Conservation (phyloP, 805 yeast species). For the Metschnikowia lunata region DNA sequence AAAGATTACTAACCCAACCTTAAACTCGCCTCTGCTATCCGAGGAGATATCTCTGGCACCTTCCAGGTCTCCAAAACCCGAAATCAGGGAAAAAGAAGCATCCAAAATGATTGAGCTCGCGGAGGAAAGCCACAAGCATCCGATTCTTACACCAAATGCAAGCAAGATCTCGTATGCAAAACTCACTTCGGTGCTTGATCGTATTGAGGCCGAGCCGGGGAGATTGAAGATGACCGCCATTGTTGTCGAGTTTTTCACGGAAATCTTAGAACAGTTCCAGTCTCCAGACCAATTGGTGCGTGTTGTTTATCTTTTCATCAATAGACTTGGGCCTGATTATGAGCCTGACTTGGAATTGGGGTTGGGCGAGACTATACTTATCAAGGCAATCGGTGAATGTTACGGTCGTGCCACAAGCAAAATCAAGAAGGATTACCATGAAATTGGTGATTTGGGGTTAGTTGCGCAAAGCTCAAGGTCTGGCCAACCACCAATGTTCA, state of each 20-base stretch:
- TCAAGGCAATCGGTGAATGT: conserved; percentile 85
- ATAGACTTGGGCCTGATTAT: conserved; percentile 91
- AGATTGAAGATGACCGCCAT: conserved; percentile 75
- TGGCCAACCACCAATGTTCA: conserved; percentile 89
- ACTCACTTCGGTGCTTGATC: conserved; percentile 64
- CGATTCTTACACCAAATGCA: conserved; percentile 3
- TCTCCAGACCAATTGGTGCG: conserved; percentile 50
- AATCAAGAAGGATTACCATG: conserved; percentile 68
- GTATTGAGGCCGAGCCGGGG: conserved; percentile 75
- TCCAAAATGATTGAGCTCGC: conserved; percentile 12
- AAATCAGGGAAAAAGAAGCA: conserved; percentile 6
- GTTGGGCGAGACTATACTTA: conserved; percentile 81
- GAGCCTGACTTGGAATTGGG: conserved; percentile 89
- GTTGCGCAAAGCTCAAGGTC: conserved; percentile 82
- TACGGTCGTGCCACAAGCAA: conserved; percentile 76
- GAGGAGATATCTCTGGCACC: background rate
- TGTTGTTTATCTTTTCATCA: conserved; percentile 80
- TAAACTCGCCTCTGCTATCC: background rate
- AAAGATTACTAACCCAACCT: background rate
- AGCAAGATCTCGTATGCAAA: conserved; percentile 32
- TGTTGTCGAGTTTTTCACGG: conserved; percentile 67
- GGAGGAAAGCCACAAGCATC: conserved; percentile 10
- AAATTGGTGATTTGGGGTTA: conserved; percentile 84
- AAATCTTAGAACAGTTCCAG: conserved; percentile 47
- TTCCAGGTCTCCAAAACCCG: background rate